Evolutionary conservation across 345 rosid species (phyloP).

Genomic region (Bruguiera sexangula): DNA sequence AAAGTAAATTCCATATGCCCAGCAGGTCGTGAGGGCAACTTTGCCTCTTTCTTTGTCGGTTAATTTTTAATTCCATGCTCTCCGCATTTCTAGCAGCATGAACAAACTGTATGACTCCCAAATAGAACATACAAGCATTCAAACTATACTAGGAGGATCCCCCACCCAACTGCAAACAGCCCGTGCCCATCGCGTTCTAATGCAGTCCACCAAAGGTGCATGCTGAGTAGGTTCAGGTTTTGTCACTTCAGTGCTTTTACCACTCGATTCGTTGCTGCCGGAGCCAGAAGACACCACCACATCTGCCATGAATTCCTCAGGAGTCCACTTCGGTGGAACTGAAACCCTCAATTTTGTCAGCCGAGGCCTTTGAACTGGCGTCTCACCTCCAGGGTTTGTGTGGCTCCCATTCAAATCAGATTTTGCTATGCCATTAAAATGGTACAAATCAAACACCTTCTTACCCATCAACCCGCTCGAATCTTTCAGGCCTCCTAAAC

Average conservation of each 20-base stretch:
- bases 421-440: conserved; percentile 96
- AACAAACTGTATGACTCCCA: conserved; percentile 1
- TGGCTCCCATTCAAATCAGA: conserved; percentile 80
- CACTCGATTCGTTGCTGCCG: conserved; percentile 30
- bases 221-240: conserved; percentile 79
- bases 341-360: conserved; percentile 88
- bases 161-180: conserved; percentile 90
- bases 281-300: conserved; percentile 44
- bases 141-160: conserved; percentile 96
- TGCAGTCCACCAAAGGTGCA: conserved; percentile 91
- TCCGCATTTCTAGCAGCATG: background rate
- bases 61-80: background rate
- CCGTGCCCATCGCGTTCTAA: conserved; percentile 91
- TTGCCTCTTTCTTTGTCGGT: background rate
- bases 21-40: background rate
- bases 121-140: conserved; percentile 21
- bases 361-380: conserved; percentile 83
- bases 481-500: conserved; percentile 83
- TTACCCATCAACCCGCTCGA: conserved; percentile 91
- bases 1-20: conserved; percentile 13
- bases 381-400: conserved; percentile 42
- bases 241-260: conserved; percentile 53
- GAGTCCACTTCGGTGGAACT: conserved; percentile 99
- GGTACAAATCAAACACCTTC: conserved; percentile 90
- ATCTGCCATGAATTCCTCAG: conserved; percentile 84